Evolutionary conservation across 257 asterid species (phyloP), one percentile per base, ranked within the genome.

Genomic region (Fraxinus pennsylvanica): DNA sequence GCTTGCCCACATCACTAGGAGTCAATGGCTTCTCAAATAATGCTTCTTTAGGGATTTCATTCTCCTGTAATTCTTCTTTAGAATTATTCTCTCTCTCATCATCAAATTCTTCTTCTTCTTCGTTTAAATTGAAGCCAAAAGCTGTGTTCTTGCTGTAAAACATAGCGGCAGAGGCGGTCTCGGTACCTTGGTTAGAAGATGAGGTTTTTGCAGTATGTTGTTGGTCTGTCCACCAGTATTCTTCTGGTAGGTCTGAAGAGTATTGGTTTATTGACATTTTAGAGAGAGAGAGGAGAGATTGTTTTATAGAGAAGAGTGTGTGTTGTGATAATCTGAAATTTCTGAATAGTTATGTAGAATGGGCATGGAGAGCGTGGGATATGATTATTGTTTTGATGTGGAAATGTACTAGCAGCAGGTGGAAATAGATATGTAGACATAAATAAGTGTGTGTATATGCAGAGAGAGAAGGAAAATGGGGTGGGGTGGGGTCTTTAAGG

Each of bases 1-100:
- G 94, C 86, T 94, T 92, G 2, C 99, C 99, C 27, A 94, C 99
- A 76, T 92, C 99, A 78, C 99, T 92, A 2, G 97, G 99, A 73
- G 99, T 94, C 80, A 94, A 72, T 47, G 96, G 88, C 84, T 94
- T 94, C 87, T 92, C 99, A 84, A 94, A 94, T 84, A 94, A 52
- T 10, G 89, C 84, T 19, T 86, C 88, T 72, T 85, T 92, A 0
- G 87, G 88, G 1, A 85, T 81, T 39, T 78, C 78, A 1, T 68
- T 72, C 14, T n/a, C 12, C 19, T 14, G 73, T 6, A n/a, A 25
- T 6, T 67, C 19, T 19, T 43, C 70, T 68, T 3, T 2, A 21
- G 22, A 21, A 59, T 33, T 29, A 47, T 9, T 25, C 19, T 33
- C 59, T 52, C 47, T 8, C 21, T 71, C 83, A 21, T 57, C 80